Conservation (phyloP, 371 early-diverging fungal species). For the Mucor plumbeus region DNA sequence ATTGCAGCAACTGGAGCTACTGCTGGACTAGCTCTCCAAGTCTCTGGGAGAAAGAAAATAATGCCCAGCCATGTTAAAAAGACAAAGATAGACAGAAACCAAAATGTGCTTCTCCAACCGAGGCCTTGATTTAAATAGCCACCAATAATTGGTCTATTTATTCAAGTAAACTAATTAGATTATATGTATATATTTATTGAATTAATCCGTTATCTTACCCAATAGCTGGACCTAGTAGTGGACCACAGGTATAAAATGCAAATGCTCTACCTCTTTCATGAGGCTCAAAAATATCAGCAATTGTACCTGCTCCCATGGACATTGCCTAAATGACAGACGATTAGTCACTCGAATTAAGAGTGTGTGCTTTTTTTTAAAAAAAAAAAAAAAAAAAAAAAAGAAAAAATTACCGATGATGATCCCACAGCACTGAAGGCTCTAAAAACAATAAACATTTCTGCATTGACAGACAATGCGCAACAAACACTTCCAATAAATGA, state of each 20-base stretch:
- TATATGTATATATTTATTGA: not conserved
- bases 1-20: not conserved
- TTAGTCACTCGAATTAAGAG: not conserved
- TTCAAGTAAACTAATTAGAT: not conserved
- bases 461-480: constrained; percentile 48
- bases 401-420: constrained; percentile 43
- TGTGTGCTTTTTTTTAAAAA: not conserved
- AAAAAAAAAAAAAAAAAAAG: no score
- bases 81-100: constrained; percentile 37
- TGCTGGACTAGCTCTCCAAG: constrained; percentile 26
- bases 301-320: constrained; percentile 53
- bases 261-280: constrained; percentile 48
- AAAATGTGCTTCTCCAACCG: constrained; percentile 53
- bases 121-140: constrained; percentile 50
- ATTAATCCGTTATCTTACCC: constrained; percentile 21
- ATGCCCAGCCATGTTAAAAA: constrained; percentile 35
- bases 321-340: constrained; percentile 33
- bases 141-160: constrained; percentile 47
- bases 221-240: constrained; percentile 42
- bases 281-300: constrained; percentile 48
- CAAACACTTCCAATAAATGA: constrained; percentile 35
- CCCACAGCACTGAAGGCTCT: constrained; percentile 46
- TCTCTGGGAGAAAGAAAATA: constrained; percentile 50
- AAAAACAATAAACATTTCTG: constrained; percentile 46
- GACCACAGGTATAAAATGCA: constrained; percentile 43